Conservation (phyloP, 164 flowering plant species). For the Nymphaea thermarum region DNA sequence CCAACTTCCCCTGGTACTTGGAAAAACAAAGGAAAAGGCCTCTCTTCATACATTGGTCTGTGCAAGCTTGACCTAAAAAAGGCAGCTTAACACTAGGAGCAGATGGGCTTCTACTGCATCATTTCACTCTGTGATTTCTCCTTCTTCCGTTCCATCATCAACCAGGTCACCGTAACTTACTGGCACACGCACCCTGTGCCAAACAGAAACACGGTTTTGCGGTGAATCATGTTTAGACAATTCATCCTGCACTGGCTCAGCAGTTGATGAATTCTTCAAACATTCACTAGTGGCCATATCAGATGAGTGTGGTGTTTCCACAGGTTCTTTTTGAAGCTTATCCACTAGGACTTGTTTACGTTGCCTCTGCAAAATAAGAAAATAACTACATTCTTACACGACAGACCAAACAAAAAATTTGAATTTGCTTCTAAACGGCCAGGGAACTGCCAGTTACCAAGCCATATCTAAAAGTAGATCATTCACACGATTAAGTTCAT, state of each 20-base stretch:
- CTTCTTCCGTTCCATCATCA: constrained; percentile 1
- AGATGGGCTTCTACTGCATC: not conserved
- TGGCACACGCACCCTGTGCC: constrained; percentile 2
- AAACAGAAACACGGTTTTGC: not conserved
- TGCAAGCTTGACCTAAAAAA: not conserved
- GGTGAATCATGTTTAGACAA: not conserved
- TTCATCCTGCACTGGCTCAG: not conserved
- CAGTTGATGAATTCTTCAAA: not conserved
- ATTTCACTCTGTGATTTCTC: not conserved
- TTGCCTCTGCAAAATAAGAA: not conserved
- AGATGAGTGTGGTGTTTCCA: not conserved
- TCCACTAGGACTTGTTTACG: not conserved
- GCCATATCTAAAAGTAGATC: not conserved
- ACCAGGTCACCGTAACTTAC: constrained; percentile 1
- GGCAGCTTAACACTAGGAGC: not conserved
- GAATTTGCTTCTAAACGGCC: not conserved
- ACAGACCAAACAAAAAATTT: not conserved
- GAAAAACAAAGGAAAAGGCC: not conserved
- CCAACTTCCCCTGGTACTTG: not conserved
- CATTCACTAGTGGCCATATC: not conserved
- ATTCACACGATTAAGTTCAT: not conserved
- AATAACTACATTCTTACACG: not conserved
- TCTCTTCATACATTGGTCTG: not conserved
- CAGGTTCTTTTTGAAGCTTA: not conserved
- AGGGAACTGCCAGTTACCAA: not conserved